Conservation (phyloP, 179 eudicot genomes). For the Vitellaria paradoxa region DNA sequence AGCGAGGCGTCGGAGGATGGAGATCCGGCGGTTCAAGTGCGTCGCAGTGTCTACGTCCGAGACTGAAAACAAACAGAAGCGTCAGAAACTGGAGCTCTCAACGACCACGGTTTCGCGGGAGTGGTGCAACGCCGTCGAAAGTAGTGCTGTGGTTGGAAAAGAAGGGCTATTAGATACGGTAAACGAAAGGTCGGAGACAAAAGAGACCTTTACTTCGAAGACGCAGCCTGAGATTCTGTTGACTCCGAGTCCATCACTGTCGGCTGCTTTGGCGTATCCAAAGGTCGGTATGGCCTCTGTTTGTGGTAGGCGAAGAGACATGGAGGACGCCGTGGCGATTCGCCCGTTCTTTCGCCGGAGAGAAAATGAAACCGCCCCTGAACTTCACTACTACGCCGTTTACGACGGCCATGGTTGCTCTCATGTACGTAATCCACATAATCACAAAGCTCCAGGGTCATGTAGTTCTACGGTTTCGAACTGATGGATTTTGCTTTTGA, state of each 20-base stretch:
- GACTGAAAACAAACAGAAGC: constrained; percentile 27
- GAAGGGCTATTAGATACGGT: not conserved
- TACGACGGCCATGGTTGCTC: constrained; percentile 67
- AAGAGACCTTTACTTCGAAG: not conserved
- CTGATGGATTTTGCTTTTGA: not conserved
- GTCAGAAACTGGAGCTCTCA: constrained; percentile 32
- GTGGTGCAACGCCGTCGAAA: constrained; percentile 18
- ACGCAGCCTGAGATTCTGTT: not conserved
- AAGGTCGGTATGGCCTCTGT: constrained; percentile 44
- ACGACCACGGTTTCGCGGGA: constrained; percentile 14
- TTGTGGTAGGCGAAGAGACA: constrained; percentile 51
- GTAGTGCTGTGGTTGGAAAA: not conserved
- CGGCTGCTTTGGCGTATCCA: constrained; percentile 15
- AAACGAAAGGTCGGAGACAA: not conserved
- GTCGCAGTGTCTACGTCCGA: constrained; percentile 29
- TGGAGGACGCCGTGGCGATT: constrained; percentile 47
- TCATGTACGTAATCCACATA: constrained; percentile 27
- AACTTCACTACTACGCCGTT: constrained; percentile 42
- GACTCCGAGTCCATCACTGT: not conserved
- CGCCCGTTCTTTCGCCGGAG: constrained; percentile 31
- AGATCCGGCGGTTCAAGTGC: constrained; percentile 50
- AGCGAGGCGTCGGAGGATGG: constrained; percentile 59
- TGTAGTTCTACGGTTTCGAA: not conserved
- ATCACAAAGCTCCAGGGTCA: not conserved
- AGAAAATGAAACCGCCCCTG: not conserved